These are phyloP conservation scores for Debaryomyces castellii DNA, from an alignment of 805 yeast genomes.

Conservation along the genomic window DNA sequence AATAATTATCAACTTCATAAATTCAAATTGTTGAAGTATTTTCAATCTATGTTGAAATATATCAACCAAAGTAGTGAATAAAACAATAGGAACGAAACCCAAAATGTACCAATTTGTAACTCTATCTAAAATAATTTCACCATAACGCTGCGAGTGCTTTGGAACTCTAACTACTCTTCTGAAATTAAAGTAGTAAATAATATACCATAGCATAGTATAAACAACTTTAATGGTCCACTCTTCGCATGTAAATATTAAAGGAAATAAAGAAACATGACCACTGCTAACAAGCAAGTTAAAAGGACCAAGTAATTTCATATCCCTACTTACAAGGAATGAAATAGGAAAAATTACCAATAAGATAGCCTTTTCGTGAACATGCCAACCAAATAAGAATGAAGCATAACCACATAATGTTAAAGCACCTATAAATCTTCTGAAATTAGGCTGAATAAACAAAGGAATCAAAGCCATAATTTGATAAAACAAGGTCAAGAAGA, in stretches of 20 bases:
- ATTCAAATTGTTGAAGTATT: conserved; percentile 61
- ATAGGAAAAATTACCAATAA: conserved; percentile 85
- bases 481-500: conserved; percentile 77
- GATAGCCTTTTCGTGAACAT: conserved; percentile 98
- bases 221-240: conserved; percentile 76
- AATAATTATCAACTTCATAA: conserved; percentile 74
- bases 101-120: conserved; percentile 63
- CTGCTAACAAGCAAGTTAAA: conserved; percentile 72
- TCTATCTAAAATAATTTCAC: conserved; percentile 58
- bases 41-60: conserved; percentile 55
- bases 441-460: conserved; percentile 65
- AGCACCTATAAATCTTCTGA: conserved; percentile 77
- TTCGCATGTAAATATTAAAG: conserved; percentile 74
- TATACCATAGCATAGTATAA: conserved; percentile 83
- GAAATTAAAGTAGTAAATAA: conserved; percentile 70
- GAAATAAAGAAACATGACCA: conserved; percentile 86
- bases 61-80: conserved; percentile 43
- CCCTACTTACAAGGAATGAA: conserved; percentile 70
- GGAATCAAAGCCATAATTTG: conserved; percentile 79
- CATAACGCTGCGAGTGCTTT: conserved; percentile 20
- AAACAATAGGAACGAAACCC: conserved; percentile 65
- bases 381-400: conserved; percentile 96
- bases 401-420: conserved; percentile 88
- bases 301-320: conserved; percentile 67
- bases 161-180: conserved; percentile 68